Evolutionary conservation across 1,284 basidiomycete species (phyloP).

Genomic region (Cystobasidium slooffiae): DNA sequence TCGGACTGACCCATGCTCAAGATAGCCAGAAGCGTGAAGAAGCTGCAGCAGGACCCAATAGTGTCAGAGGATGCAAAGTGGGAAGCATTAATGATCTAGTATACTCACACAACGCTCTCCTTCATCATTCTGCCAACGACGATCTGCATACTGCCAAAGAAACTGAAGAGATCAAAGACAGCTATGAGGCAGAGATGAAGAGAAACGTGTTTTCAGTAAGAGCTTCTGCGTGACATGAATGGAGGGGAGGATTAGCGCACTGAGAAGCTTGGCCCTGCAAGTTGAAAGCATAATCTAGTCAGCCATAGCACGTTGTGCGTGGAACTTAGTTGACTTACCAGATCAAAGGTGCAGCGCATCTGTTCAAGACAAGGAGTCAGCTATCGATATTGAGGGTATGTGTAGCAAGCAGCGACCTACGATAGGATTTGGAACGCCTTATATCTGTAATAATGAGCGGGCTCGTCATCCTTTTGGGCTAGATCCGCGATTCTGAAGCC

Average conservation of each 20-base stretch:
- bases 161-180: conserved; percentile 51
- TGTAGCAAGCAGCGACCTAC: background rate
- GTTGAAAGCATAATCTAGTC: too few species aligned
- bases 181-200: conserved; percentile 33
- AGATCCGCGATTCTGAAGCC: conserved; percentile 71
- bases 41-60: conserved; percentile 55
- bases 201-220: background rate
- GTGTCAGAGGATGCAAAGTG: too few species aligned
- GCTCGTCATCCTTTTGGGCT: conserved; percentile 58
- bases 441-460: conserved; percentile 42
- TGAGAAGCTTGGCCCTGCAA: conserved; percentile 36
- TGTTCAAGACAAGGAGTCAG: background rate
- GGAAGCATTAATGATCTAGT: too few species aligned
- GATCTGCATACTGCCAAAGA: conserved; percentile 63
- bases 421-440: conserved; percentile 52
- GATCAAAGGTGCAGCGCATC: conserved; percentile 43
- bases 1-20: conserved; percentile 44
- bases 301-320: background rate
- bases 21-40: conserved; percentile 67
- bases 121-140: conserved; percentile 65
- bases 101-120: conserved; percentile 48
- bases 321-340: conserved; percentile 13
- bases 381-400: conserved; percentile 48
- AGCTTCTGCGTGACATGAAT: background rate
- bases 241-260: background rate